Conservation (phyloP, 1,284 basidiomycete genomes). For the Cryptococcus amylolentus region DNA sequence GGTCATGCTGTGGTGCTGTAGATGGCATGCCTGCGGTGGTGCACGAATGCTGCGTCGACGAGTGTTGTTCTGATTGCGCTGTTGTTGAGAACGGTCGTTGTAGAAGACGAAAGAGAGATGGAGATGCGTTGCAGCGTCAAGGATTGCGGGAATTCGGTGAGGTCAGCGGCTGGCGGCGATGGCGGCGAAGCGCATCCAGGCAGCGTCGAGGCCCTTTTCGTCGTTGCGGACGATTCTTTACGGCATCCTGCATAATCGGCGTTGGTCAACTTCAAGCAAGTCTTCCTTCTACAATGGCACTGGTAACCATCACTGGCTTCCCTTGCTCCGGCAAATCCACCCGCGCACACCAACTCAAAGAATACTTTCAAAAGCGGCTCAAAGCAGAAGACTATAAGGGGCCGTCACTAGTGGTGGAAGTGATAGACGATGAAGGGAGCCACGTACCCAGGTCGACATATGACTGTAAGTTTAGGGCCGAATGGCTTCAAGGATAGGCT, state of each 20-base stretch:
- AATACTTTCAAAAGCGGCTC: conserved; percentile 60
- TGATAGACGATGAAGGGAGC: conserved; percentile 76
- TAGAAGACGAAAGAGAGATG: not conserved
- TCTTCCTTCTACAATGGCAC: conserved; percentile 63
- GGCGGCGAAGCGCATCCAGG: not conserved
- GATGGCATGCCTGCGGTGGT: not conserved
- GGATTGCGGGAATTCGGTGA: conserved; percentile 10
- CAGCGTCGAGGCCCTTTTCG: no score
- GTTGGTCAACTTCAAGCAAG: no score
- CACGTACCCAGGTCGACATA: conserved; percentile 67
- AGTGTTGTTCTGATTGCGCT: no score
- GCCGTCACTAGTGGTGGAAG: conserved; percentile 57
- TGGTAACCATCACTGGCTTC: conserved; percentile 86
- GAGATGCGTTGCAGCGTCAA: not conserved
- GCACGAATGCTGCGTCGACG: not conserved
- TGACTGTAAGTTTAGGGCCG: conserved; percentile 59
- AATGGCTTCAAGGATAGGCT: not conserved
- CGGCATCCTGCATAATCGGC: not conserved
- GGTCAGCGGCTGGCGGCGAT: not conserved
- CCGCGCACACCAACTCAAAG: conserved; percentile 65
- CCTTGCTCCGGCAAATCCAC: conserved; percentile 81
- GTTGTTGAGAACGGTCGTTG: not conserved
- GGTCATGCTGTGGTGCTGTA: not conserved
- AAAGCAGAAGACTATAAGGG: conserved; percentile 56
- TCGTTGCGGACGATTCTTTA: not conserved